A percentile compares a stretch with the other conserved stretches of the same genome.
These are phyloP conservation scores for Inonotus hispidus DNA, from an alignment of 1,284 basidiomycete species.

Conservation along the genomic window DNA sequence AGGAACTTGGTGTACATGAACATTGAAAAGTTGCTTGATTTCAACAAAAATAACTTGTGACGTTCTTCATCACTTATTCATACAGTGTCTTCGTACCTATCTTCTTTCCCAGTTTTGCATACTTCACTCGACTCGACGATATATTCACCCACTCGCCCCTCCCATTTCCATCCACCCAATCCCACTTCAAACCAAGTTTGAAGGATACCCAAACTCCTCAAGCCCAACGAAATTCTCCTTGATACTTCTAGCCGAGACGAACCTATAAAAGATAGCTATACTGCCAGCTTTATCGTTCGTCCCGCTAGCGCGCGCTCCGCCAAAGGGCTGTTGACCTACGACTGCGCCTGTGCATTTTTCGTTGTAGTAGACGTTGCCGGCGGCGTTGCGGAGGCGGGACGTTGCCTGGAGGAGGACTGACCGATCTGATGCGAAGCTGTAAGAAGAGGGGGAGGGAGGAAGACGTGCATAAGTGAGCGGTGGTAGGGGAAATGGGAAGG, in stretches of 20 bases:
- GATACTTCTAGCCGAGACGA: slow-evolving; percentile 87
- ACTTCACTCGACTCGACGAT: too few species aligned
- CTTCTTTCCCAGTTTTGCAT: too few species aligned
- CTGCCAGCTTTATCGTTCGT: slow-evolving; percentile 99
- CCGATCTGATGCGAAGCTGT: slow-evolving; percentile 79
- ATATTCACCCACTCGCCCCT: not conserved
- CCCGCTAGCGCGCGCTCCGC: slow-evolving; percentile 87
- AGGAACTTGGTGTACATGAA: too few species aligned
- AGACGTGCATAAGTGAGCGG: slow-evolving; percentile 8
- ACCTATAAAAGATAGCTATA: slow-evolving; percentile 85
- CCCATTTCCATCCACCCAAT: not conserved
- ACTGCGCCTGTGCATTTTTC: slow-evolving; percentile 96
- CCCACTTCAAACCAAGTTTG: slow-evolving; percentile 56
- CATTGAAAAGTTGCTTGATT: too few species aligned
- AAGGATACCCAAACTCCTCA: slow-evolving; percentile 78
- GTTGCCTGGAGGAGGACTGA: slow-evolving; percentile 71
- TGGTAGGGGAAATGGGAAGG: not conserved
- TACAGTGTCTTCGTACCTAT: too few species aligned
- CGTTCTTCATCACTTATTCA: too few species aligned
- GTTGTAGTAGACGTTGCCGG: slow-evolving; percentile 92
- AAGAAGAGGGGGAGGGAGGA: not conserved
- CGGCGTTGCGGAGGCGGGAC: slow-evolving; percentile 77
- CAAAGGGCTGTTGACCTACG: slow-evolving; percentile 96
- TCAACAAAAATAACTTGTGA: too few species aligned
- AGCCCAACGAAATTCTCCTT: slow-evolving; percentile 92